These are phyloP conservation scores for Candida ortonii DNA, from an alignment of 805 yeast species.

Conservation along the genomic window DNA sequence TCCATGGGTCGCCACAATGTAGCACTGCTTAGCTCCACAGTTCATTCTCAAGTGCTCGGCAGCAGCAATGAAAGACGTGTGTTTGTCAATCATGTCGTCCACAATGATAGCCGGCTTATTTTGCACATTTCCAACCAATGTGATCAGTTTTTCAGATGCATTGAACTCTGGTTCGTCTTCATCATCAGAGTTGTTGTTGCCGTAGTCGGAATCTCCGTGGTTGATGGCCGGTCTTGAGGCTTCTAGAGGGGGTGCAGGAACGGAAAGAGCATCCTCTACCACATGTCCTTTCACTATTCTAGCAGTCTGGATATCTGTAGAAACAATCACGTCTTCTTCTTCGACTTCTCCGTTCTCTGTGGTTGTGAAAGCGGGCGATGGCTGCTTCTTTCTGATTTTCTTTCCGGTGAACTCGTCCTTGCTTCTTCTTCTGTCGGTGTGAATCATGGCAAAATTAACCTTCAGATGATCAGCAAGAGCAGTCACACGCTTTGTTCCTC, in stretches of 20 bases:
- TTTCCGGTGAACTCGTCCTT: slow-evolving; percentile 52
- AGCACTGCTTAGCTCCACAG: slow-evolving; percentile 93
- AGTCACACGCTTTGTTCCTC: slow-evolving; percentile 97
- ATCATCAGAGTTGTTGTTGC: slow-evolving; percentile 82
- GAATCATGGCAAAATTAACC: slow-evolving; percentile 97
- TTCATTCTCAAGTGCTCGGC: slow-evolving; percentile 95
- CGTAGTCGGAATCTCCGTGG: slow-evolving; percentile 43
- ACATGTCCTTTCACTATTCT: slow-evolving; percentile 96
- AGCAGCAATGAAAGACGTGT: slow-evolving; percentile 90
- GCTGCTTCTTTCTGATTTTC: slow-evolving; percentile 43
- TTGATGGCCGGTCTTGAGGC: slow-evolving; percentile 17
- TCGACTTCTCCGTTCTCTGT: slow-evolving; percentile 51
- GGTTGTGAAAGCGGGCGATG: slow-evolving; percentile 31
- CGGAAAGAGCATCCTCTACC: slow-evolving; percentile 63
- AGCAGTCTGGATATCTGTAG: slow-evolving; percentile 88
- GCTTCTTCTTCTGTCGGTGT: slow-evolving; percentile 92
- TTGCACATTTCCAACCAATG: slow-evolving; percentile 94
- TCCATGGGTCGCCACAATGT: slow-evolving; percentile 94
- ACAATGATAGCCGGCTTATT: slow-evolving; percentile 88
- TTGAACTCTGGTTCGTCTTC: slow-evolving; percentile 69
- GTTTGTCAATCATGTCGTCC: slow-evolving; percentile 97
- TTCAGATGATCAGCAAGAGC: slow-evolving; percentile 95
- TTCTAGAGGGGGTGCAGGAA: slow-evolving; percentile 8
- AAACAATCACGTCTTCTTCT: slow-evolving; percentile 64
- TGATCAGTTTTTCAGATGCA: slow-evolving; percentile 80